Evolutionary conservation across 129 eudicot species (phyloP), one percentile per base, ranked within the genome.

Genomic region (Heracleum sosnowskyi): DNA sequence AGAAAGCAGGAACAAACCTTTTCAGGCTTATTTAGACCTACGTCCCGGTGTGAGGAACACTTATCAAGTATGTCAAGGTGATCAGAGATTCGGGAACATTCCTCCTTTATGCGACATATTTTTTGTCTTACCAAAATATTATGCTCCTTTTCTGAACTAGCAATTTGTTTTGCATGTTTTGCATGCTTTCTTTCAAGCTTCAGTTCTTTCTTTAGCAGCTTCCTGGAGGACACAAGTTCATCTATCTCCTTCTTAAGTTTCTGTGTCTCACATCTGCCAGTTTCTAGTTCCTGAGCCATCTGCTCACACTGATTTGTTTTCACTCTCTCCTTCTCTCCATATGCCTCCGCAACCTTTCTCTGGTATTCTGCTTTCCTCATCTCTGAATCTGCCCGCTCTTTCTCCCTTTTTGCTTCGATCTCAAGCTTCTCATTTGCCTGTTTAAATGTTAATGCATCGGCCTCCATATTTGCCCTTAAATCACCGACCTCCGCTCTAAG

Each of bases 91-190:
- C 80, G 84, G n/a, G 82, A 45, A 84, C 83, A 77, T 41, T 86
- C 92, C 78, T 86, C 74, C 91, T 87, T 90, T 79, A 96, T 26
- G 73, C 77, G 84, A 77, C 34, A 33, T 60, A 92, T 83, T 41
- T 92, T 90, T 62, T 85, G 84, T 79, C 84, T 85, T 33, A 83
- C 82, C 45, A 84, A 69, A 26, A 70, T 81, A 79, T 84, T 96
- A 33, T 88, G 90, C 60, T 73, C 77, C 51, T 85, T 85, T 86
- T 92, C 96, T 78, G 77, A 80, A 69, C 81, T 89, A 41, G 88
- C 80, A 10, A 88, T 94, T 82, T 92, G 75, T 64, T 87, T 89
- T 76, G 89, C 91, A 90, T 96, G 95, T 81, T 96, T 90, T 39
- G 78, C 86, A 47, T 85, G 87, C 87, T 41, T 83, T 79, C 85